These are phyloP conservation scores for Mucor circinelloides DNA, from an alignment of 371 early-diverging fungal species.

Conservation along the genomic window DNA sequence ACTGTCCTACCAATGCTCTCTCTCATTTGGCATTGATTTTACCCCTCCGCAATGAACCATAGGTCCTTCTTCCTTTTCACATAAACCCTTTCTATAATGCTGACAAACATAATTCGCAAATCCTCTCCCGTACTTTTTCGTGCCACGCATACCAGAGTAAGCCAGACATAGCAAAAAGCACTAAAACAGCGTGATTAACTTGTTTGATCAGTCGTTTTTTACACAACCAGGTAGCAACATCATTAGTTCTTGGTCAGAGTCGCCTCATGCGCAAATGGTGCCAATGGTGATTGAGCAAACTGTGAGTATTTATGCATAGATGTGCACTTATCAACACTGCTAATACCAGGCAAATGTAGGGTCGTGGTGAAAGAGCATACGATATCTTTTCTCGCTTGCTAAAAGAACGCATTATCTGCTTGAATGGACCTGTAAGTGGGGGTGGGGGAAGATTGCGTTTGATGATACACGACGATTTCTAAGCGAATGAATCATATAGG, in stretches of 20 bases:
- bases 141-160: not conserved
- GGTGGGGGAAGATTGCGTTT: not conserved
- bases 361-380: slow-evolving; percentile 83
- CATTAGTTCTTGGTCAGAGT: slow-evolving; percentile 25
- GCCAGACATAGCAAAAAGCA: no score
- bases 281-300: slow-evolving; percentile 77
- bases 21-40: not conserved
- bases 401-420: slow-evolving; percentile 94
- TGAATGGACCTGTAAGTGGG: slow-evolving; percentile 79
- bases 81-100: not conserved
- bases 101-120: not conserved
- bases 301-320: slow-evolving; percentile 37
- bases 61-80: not conserved
- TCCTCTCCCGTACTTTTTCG: not conserved
- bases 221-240: slow-evolving; percentile 7
- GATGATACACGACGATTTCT: not conserved
- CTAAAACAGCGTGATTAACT: not conserved
- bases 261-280: slow-evolving; percentile 53
- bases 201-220: slow-evolving; percentile 7
- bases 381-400: slow-evolving; percentile 96
- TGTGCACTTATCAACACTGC: not conserved
- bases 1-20: not conserved
- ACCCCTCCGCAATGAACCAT: not conserved
- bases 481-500: slow-evolving; percentile 36
- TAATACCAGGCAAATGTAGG: slow-evolving; percentile 31